These are phyloP conservation scores for Maudiozyma bulderi DNA, from an alignment of 805 yeast genomes.

Conservation along the genomic window DNA sequence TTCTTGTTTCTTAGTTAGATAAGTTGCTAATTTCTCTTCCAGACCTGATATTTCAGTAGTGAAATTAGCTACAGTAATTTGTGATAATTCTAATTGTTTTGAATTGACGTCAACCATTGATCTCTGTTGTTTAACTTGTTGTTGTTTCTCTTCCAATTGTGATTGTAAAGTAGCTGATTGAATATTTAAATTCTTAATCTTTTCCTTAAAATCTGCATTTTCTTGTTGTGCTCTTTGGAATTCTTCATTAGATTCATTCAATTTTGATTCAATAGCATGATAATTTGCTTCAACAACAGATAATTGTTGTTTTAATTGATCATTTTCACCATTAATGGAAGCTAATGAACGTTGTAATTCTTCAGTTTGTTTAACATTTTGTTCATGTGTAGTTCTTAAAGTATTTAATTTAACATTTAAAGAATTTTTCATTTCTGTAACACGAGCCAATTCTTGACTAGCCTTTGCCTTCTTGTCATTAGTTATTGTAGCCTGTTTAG, in stretches of 20 bases:
- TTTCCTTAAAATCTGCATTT: slow-evolving; percentile 57
- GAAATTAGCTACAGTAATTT: slow-evolving; percentile 39
- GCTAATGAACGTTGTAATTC: slow-evolving; percentile 56
- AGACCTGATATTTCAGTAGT: slow-evolving; percentile 34
- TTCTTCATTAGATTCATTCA: slow-evolving; percentile 49
- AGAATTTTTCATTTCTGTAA: slow-evolving; percentile 56
- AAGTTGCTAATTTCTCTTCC: slow-evolving; percentile 21
- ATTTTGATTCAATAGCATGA: slow-evolving; percentile 57
- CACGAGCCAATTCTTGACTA: slow-evolving; percentile 63
- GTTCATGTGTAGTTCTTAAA: slow-evolving; percentile 63
- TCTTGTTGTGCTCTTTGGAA: slow-evolving; percentile 61
- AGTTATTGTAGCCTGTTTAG: slow-evolving; percentile 61
- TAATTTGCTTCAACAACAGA: slow-evolving; percentile 70
- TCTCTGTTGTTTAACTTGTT: slow-evolving; percentile 50
- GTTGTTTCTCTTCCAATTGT: slow-evolving; percentile 42
- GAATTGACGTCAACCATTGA: slow-evolving; percentile 56
- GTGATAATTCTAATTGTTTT: slow-evolving; percentile 60
- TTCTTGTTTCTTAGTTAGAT: slow-evolving; percentile 27
- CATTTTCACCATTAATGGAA: slow-evolving; percentile 57
- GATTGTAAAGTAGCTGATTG: slow-evolving; percentile 51
- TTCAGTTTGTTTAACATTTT: slow-evolving; percentile 66
- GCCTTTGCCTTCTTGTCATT: slow-evolving; percentile 66
- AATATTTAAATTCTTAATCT: slow-evolving; percentile 54
- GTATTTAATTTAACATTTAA: slow-evolving; percentile 62
- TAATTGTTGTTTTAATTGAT: slow-evolving; percentile 58